Percentiles rank a stretch among this genome's conserved stretches.
phyloP scores from a whole-genome alignment of 2,329 filamentous ascomycete genomes.

The Aspergillus awamori region DNA sequence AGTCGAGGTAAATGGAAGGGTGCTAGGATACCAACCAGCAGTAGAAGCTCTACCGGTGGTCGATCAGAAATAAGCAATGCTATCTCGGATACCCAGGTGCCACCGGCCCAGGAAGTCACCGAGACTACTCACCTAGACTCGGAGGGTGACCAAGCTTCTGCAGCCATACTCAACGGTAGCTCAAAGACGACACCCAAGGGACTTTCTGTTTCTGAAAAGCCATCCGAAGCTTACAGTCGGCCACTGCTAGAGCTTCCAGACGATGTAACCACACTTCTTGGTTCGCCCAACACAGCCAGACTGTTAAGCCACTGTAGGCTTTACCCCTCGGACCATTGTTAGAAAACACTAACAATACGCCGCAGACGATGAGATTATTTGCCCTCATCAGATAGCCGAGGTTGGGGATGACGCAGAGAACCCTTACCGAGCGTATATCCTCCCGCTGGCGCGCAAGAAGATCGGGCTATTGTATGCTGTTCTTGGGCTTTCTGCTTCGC shows the following conservation, averaged over 20 bases:
- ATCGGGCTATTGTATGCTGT: slow-evolving; percentile 33
- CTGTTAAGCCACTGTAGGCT: slow-evolving; percentile 29
- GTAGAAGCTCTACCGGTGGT: not conserved
- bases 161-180: not conserved
- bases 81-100: not conserved
- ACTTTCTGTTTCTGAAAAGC: not conserved
- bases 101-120: not conserved
- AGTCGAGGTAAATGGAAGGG: slow-evolving; percentile 37
- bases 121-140: not conserved
- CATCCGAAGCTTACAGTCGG: not conserved
- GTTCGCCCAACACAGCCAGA: slow-evolving; percentile 17
- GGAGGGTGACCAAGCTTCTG: not conserved
- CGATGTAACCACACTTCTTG: slow-evolving; percentile 9
- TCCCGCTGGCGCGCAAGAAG: slow-evolving; percentile 33
- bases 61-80: not conserved
- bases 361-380: slow-evolving; percentile 32
- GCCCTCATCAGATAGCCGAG: slow-evolving; percentile 35
- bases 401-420: slow-evolving; percentile 26
- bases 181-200: not conserved
- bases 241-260: slow-evolving; percentile 2
- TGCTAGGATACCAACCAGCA: slow-evolving; percentile 22
- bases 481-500: slow-evolving; percentile 33
- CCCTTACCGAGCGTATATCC: slow-evolving; percentile 33
- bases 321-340: not conserved
- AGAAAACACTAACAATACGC: slow-evolving; percentile 2